Percentiles rank a stretch among this genome's conserved stretches.
phyloP scores from a whole-genome alignment of 1,139 yeast species.

The Wickerhamomyces sp. region DNA sequence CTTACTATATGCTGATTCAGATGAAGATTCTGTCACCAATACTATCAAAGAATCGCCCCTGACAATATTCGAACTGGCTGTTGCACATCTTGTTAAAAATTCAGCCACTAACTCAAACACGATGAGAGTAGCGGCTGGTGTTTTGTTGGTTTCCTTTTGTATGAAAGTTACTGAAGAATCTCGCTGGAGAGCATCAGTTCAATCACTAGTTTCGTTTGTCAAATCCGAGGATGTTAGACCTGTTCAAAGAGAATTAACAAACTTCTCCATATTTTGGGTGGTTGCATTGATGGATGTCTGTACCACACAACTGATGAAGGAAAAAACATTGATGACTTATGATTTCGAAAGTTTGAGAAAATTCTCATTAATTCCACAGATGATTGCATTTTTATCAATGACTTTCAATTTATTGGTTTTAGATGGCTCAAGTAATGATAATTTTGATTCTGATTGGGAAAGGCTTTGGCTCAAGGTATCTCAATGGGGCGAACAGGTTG shows the following conservation, averaged over 20 bases:
- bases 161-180: not conserved
- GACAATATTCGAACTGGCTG: not conserved
- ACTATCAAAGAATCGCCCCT: not conserved
- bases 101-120: not conserved
- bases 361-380: slow-evolving; percentile 1
- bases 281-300: slow-evolving; percentile 2
- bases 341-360: slow-evolving; percentile 3
- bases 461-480: slow-evolving; percentile 29
- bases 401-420: slow-evolving; percentile 6
- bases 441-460: slow-evolving; percentile 32
- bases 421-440: slow-evolving; percentile 2
- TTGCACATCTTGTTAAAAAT: not conserved
- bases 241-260: slow-evolving; percentile 1
- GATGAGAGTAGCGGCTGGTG: not conserved
- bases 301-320: slow-evolving; percentile 5
- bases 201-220: not conserved
- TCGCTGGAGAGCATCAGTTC: not conserved
- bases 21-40: not conserved
- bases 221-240: slow-evolving; percentile 2
- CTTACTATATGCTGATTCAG: slow-evolving; percentile 4
- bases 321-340: slow-evolving; percentile 5
- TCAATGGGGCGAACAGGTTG: slow-evolving; percentile 24
- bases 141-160: not conserved
- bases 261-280: slow-evolving; percentile 3
- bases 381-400: slow-evolving; percentile 3